phyloP scores from a whole-genome alignment of 495 filamentous ascomycete species.

The Hypoxylon fragiforme region DNA sequence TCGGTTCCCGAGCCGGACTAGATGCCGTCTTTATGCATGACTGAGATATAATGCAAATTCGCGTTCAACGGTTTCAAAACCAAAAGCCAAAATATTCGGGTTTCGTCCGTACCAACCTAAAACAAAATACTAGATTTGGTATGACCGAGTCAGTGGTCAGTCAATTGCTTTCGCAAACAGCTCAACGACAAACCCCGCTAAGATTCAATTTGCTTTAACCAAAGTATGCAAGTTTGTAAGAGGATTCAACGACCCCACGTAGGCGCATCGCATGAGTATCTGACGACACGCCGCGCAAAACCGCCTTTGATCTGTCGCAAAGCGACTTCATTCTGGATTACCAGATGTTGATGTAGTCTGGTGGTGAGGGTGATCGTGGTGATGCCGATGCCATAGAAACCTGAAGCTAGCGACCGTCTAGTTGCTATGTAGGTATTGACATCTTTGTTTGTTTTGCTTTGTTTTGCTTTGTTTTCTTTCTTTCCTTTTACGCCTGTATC shows the following conservation, averaged over 20 bases:
- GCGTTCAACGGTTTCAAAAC: conserved; percentile 30
- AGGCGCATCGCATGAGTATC: conserved; percentile 9
- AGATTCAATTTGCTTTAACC: conserved; percentile 13
- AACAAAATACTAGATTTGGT: conserved; percentile 21
- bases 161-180: conserved; percentile 4
- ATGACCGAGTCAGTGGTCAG: background rate
- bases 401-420: background rate
- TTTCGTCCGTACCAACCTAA: conserved; percentile 22
- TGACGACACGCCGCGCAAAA: conserved; percentile 25
- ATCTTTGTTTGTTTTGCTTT: background rate
- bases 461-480: background rate
- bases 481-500: background rate
- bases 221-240: background rate
- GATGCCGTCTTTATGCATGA: conserved; percentile 27
- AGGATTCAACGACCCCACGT: conserved; percentile 10
- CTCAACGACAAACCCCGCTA: conserved; percentile 7
- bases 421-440: background rate
- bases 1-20: conserved; percentile 24
- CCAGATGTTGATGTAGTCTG: conserved; percentile 15
- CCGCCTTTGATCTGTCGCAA: conserved; percentile 23
- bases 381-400: conserved; percentile 3
- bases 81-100: conserved; percentile 17
- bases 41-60: conserved; percentile 24
- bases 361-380: conserved; percentile 19
- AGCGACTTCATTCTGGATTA: conserved; percentile 18